Evolutionary conservation across 1,284 basidiomycete species (phyloP), one percentile per base, ranked within the genome.

Genomic region (Cutaneotrichosporon cavernicola): DNA sequence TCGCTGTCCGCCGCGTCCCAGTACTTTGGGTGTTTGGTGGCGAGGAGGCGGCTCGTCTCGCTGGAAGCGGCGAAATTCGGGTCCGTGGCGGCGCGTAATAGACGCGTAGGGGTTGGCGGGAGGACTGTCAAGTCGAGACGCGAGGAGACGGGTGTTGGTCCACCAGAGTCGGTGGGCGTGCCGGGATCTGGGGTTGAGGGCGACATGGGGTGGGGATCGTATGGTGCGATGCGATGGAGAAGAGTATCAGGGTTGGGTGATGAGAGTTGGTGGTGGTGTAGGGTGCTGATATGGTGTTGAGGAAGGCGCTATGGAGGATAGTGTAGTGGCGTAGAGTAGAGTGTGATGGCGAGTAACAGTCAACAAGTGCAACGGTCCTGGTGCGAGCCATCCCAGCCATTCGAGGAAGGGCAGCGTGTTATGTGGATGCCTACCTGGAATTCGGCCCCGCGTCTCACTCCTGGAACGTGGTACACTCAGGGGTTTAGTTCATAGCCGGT

Each of bases 81-180:
- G 51, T 52, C 43, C 4, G 43, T 46, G 16, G 43, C 43, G 16
- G 43, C 18, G 7, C 43, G 43, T 8, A 46, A 5, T 6, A 21
- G 49, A 8, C 32, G 52, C 18, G 5, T 18, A 21, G 55, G 38
- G 21, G 38, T 56, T 36, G 55, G 36, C 14, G 51, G 38, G 21
- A 43, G 13, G 22, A 56, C 52, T 21, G 60, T 56, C 32, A 63
- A 57, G 34, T 63, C 62, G 38, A 55, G 38, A 9, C 43, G 32
- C 18, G 57, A 59, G 2, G 52, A 47, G 32, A 34, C 51, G n/a
- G 62, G 62, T 11, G 62, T 63, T 13, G n/a, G 21, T 21, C 40
- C 52, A 22, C 40, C 50, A 5, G 58, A 52, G 36, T 51, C 58
- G 13, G 49, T 34, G 7, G 58, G 58, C n/a, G 57, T 58, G 46